Evolutionary conservation across 148 eudicot species (phyloP), one percentile per base, ranked within the genome.

Genomic region (Rhododendron simsii): DNA sequence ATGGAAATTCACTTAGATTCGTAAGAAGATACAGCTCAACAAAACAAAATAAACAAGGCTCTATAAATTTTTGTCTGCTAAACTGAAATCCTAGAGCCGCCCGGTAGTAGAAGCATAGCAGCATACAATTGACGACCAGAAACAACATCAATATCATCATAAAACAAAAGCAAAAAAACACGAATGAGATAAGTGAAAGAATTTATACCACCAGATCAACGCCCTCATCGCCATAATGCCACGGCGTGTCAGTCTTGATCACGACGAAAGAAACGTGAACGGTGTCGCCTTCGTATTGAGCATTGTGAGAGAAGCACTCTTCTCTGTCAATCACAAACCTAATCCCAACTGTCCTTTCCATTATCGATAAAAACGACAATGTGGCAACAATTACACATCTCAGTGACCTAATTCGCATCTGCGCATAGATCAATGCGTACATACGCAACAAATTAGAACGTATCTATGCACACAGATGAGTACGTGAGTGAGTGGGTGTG

Each of bases 301-400:
- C 98, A 48, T 95, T 93, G 86, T 95, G 99, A 20, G 99, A 92
- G 86, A 92, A 92, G 78, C 99, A 96, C 88, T 96, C 99, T 81
- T 93, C 98, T 84, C 98, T 92, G 48, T 96, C 99, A 35, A 96
- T 91, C 85, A 94, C 96, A 88, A 96, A 90, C 89, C 99, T 91
- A 47, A 96, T 92, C 73, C 98, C 94, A 51, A 87, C 73, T 33
- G 86, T 91, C 69, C 84, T 89, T 84, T 61, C 78, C n/a, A 92
- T 47, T 51, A 86, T 84, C 69, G 48, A 80, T 21, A 91, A 30
- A 18, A 91, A 35, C 30, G 88, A 74, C 76, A 86, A 3, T 41
- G 90, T 53, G 7, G 87, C 44, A 2, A 85, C 39, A 7, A 45
- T 85, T 28, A 51, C 78, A 23, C 26, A 48, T 86, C 86, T 77